Base-by-base conservation (phyloP, 129 eudicot species). In the Centrapalus pauciflorus region DNA sequence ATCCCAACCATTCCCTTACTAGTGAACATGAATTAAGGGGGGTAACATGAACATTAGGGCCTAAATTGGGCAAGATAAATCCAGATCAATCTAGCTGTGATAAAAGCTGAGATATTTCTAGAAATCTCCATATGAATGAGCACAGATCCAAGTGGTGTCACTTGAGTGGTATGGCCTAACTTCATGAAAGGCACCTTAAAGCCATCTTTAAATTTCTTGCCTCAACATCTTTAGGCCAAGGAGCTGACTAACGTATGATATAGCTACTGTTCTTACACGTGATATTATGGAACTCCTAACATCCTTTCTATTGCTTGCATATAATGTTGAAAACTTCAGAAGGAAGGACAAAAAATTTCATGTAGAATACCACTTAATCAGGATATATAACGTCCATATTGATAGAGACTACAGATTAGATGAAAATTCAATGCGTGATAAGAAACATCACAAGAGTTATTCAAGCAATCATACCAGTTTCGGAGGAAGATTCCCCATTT, bases 401-500 rank as follows among this genome's bases (percentile, higher is more conserved):
- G 25, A 11, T 3, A 26, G 8, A 26, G 40, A 62, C 68, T 25
- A 62, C 54, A 57, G 12, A 21, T 13, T 46, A 43, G 25, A 43
- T 29, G 2, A 25, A 25, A 35, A 19, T 10, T 3, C 17, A 60
- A 34, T 21, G 45, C 17, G 6, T 34, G 7, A 34, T 34, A 34
- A 34, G 10, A 34, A 34, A 0, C 40, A 34, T 34, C 40, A 34
- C 7, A 11, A 34, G 25, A 27, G 3, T 11, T 2, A 2, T 13
- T 20, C 41, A 57, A 11, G 26, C 49, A 73, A 46, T 29, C 74
- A 59, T 87, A 93, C 96, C 96, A 72, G 81, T 79, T 35, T 75
- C 96, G 9, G 96, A 80, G 0, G 96, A 88, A 7, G 96, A 78
- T 69, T 85, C 94, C 0, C 51, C 93, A 71, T 81, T 76, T 14